phyloP scores from a whole-genome alignment of 805 yeast species.

The Kurtzmaniella fragi region DNA sequence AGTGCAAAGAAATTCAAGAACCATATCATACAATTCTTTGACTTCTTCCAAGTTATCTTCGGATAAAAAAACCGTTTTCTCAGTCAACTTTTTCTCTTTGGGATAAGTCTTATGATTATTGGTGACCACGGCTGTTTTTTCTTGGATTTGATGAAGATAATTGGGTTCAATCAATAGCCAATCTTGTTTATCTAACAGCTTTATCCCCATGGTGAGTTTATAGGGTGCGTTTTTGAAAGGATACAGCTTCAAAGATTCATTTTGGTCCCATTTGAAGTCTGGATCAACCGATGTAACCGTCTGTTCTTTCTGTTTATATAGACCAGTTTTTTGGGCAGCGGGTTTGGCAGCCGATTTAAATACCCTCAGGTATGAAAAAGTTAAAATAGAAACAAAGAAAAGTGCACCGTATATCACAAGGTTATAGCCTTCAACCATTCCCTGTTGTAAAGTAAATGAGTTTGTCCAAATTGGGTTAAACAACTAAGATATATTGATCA shows the following conservation, averaged over 20 bases:
- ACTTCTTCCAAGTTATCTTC: conserved; percentile 32
- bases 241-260: conserved; percentile 19
- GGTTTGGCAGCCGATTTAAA: neutral
- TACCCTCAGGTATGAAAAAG: no score
- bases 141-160: conserved; percentile 20
- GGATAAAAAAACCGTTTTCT: conserved; percentile 26
- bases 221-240: conserved; percentile 62
- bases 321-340: neutral
- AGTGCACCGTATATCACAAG: neutral
- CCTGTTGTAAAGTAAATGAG: no score
- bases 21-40: conserved; percentile 29
- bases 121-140: conserved; percentile 22
- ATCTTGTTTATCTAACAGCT: conserved; percentile 31
- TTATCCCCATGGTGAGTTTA: conserved; percentile 59
- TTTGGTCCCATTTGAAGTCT: conserved; percentile 23
- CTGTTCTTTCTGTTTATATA: neutral
- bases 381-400: neutral
- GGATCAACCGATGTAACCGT: conserved; percentile 13
- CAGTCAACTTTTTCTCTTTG: conserved; percentile 17
- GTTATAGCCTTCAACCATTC: no score
- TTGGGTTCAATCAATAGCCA: conserved; percentile 38
- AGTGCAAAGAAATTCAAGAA: conserved; percentile 25
- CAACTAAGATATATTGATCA: no score
- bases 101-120: conserved; percentile 31
- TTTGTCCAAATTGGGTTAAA: no score